These are phyloP conservation scores for Phytophthora meadii DNA, from an alignment of 352 stramenopile species.

Conservation along the genomic window DNA sequence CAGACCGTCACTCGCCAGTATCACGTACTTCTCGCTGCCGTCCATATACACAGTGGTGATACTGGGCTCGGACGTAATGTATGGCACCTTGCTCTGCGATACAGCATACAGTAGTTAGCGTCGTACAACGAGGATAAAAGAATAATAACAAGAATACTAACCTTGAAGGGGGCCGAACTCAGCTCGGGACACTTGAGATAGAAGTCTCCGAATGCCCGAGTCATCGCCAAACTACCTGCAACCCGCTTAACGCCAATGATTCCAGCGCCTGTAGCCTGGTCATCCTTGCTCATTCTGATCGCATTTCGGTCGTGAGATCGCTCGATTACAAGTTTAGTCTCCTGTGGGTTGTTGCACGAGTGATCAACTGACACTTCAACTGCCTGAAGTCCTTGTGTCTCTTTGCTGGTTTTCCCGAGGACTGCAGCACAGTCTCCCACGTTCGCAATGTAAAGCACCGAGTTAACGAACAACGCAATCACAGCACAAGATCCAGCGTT, in stretches of 20 bases:
- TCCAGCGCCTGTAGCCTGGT: constrained; percentile 73
- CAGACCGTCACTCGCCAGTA: constrained; percentile 84
- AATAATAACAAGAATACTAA: constrained; percentile 11
- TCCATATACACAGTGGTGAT: constrained; percentile 58
- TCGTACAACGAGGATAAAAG: not conserved
- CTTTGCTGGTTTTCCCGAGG: constrained; percentile 68
- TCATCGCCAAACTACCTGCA: constrained; percentile 92
- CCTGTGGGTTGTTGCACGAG: constrained; percentile 62
- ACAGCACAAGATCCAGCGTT: constrained; percentile 76
- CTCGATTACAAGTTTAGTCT: constrained; percentile 64
- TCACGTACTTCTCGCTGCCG: constrained; percentile 68
- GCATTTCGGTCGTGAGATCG: constrained; percentile 77
- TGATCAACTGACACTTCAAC: constrained; percentile 64
- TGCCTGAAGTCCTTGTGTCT: constrained; percentile 36
- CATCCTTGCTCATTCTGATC: constrained; percentile 93
- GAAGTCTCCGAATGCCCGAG: constrained; percentile 92
- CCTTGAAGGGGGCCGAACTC: constrained; percentile 93
- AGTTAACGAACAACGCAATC: constrained; percentile 65
- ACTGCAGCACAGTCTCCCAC: constrained; percentile 93
- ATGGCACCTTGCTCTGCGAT: constrained; percentile 76
- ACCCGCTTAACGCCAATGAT: constrained; percentile 91
- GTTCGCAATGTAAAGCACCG: constrained; percentile 87
- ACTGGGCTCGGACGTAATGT: constrained; percentile 78
- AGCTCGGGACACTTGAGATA: constrained; percentile 94
- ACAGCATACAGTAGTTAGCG: constrained; percentile 6